These are phyloP conservation scores for Ceratocystis papillata DNA, from an alignment of 2,329 filamentous ascomycete genomes.

Conservation along the genomic window DNA sequence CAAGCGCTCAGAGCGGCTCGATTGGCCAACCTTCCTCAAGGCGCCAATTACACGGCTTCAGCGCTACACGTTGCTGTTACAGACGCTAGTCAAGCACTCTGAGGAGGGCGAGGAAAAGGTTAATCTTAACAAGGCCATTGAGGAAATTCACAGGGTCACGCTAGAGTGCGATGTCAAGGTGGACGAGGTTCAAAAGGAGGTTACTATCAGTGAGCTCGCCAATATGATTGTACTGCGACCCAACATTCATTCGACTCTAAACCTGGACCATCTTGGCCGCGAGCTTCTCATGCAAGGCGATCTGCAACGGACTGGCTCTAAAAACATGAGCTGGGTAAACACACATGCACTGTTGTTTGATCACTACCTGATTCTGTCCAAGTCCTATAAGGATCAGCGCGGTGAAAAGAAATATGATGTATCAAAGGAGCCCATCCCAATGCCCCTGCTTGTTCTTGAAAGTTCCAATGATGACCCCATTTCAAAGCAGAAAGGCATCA, in stretches of 20 bases:
- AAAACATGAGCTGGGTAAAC: conserved; percentile 85
- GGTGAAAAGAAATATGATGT: conserved; percentile 86
- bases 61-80: conserved; percentile 73
- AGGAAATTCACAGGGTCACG: conserved; percentile 83
- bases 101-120: conserved; percentile 81
- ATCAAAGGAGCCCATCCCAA: conserved; percentile 81
- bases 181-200: conserved; percentile 82
- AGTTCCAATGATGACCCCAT: conserved; percentile 87
- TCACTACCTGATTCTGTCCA: conserved; percentile 88
- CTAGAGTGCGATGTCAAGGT: conserved; percentile 86
- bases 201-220: conserved; percentile 74
- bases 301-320: conserved; percentile 75
- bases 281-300: conserved; percentile 84
- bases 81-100: conserved; percentile 70
- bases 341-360: conserved; percentile 91
- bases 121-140: conserved; percentile 72
- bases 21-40: conserved; percentile 92
- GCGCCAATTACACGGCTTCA: conserved; percentile 86
- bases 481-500: conserved; percentile 67
- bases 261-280: conserved; percentile 86
- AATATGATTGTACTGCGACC: conserved; percentile 74
- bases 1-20: conserved; percentile 67
- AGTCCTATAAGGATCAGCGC: conserved; percentile 61
- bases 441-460: conserved; percentile 88
- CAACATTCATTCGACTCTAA: conserved; percentile 79